These are phyloP conservation scores for Pittosporum tobira DNA, from an alignment of 129 eudicot species.

Conservation along the genomic window DNA sequence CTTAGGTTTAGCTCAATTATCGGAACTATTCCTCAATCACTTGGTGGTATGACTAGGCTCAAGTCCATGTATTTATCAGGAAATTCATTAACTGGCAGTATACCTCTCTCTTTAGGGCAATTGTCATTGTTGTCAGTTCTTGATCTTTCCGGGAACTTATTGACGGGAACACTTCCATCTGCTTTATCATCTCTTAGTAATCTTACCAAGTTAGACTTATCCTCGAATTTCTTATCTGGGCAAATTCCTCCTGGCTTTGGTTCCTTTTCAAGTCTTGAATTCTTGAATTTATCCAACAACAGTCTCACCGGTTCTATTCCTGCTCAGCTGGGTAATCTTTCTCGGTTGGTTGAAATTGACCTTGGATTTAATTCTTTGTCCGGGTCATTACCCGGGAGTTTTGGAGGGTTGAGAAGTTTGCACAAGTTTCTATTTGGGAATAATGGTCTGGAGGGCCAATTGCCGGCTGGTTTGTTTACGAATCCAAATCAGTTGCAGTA, in stretches of 20 bases:
- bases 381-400: constrained; percentile 40
- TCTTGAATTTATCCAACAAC: constrained; percentile 44
- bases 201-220: constrained; percentile 40
- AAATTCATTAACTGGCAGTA: constrained; percentile 45
- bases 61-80: constrained; percentile 27
- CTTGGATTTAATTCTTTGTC: constrained; percentile 41
- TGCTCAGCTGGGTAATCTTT: constrained; percentile 41
- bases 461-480: constrained; percentile 22
- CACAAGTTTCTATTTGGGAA: constrained; percentile 28
- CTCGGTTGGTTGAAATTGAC: constrained; percentile 50
- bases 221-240: constrained; percentile 65
- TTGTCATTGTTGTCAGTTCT: constrained; percentile 30
- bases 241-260: constrained; percentile 43
- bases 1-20: constrained; percentile 50
- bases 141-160: constrained; percentile 46
- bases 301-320: constrained; percentile 50
- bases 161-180: constrained; percentile 52
- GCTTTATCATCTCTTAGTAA: constrained; percentile 38
- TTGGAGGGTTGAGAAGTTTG: constrained; percentile 36
- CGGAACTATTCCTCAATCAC: constrained; percentile 53
- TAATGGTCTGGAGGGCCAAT: constrained; percentile 41
- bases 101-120: constrained; percentile 43
- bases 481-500: constrained; percentile 20
- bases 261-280: constrained; percentile 24
- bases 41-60: constrained; percentile 40